Base-by-base conservation (phyloP, 2,329 filamentous ascomycete genomes). In the Stachybotrys elegans region DNA sequence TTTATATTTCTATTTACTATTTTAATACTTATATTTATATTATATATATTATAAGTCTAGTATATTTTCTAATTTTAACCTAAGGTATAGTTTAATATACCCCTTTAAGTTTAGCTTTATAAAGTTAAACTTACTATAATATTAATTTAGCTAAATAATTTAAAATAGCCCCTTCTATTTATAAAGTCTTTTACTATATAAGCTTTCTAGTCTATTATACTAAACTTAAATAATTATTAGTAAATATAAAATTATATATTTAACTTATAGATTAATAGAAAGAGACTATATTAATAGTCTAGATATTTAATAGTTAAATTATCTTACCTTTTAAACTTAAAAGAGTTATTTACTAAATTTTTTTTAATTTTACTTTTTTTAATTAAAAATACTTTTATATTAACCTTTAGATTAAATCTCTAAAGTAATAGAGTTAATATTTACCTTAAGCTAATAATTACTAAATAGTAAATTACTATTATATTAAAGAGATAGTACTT, bases 391-490 rank as follows among this genome's bases (percentile, higher is more conserved):
- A 9, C 8, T 9, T 29, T n/a, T 29, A 29, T 29, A 9, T 29
- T n/a, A n/a, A n/a, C n/a, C n/a, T n/a, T n/a, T n/a, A n/a, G n/a
- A n/a, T n/a, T n/a, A n/a, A n/a, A n/a, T n/a, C n/a, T n/a, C n/a
- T n/a, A n/a, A 35, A 9, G 16, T 35, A 35, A n/a, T 11, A 35
- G 16, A 9, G 16, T 7, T 35, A 35, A 42, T 42, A 39, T 41
- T 40, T 19, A 42, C 22, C 17, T 34, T 16, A 5, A 36, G 35
- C 16, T 44, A 32, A 34, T 32, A 44, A 25, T 44, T 20, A 22
- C 21, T 38, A 32, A 25, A 25, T 19, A 38, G 22, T 40, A 29
- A 34, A 40, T 25, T 22, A 32, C 17, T 32, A 25, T 12, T 16
- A 42, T 2, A 29, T 34, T 35, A 21, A 43, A 14, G 14, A 7